Percentiles rank a stretch among this genome's conserved stretches.
phyloP scores from a whole-genome alignment of 306 rosid genomes.

The Quercus bicolor region DNA sequence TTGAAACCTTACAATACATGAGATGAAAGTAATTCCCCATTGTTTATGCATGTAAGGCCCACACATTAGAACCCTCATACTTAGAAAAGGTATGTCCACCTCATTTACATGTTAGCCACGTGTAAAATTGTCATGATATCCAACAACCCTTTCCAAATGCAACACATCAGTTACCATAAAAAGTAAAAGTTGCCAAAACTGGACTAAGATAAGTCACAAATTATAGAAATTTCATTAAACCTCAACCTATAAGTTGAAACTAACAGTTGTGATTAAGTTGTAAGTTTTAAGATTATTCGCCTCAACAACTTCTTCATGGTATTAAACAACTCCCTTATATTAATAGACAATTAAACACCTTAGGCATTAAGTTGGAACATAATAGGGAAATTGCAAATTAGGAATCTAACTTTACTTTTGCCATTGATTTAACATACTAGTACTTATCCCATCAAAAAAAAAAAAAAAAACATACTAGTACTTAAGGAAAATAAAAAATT shows the following conservation, averaged over 20 bases:
- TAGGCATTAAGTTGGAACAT: neutral
- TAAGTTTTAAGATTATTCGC: neutral
- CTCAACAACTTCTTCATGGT: too few species aligned
- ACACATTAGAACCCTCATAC: neutral
- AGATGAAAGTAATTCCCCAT: too few species aligned
- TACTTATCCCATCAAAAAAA: too few species aligned
- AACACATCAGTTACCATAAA: neutral
- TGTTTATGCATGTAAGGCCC: neutral
- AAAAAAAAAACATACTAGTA: too few species aligned
- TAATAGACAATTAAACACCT: too few species aligned
- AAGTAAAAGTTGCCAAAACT: neutral
- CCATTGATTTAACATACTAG: slow-evolving; percentile 1
- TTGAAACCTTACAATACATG: too few species aligned
- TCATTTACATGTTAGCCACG: slow-evolving; percentile 9
- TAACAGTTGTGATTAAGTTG: neutral
- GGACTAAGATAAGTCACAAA: neutral
- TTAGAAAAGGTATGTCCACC: neutral
- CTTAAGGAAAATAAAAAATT: neutral
- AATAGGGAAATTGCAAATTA: neutral
- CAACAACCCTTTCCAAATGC: neutral
- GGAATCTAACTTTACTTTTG: neutral
- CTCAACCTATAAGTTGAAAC: neutral
- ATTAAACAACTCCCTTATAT: too few species aligned
- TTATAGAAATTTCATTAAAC: neutral
- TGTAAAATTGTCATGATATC: neutral